Evolutionary conservation across 257 asterid species (phyloP).

Genomic region (Solanum chmielewskii): DNA sequence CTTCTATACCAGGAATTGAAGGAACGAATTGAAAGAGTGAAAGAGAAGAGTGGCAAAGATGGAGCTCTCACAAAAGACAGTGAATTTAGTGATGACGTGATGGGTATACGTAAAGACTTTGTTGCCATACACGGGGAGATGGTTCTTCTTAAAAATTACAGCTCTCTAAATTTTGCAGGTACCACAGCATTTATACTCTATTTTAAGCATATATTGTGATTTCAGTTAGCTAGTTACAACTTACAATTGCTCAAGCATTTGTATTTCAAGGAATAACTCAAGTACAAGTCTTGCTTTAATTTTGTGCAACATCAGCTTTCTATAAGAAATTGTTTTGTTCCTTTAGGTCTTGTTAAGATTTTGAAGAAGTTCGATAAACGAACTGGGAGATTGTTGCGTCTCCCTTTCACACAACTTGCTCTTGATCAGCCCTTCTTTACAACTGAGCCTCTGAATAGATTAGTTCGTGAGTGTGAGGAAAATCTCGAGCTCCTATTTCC

Average conservation of each 20-base stretch:
- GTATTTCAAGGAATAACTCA: background rate
- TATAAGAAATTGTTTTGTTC: background rate
- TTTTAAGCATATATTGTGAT: background rate
- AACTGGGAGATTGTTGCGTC: slow-evolving; percentile 60
- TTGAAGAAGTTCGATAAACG: slow-evolving; percentile 90
- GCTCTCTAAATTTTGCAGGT: slow-evolving; percentile 96
- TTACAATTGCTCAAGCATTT: background rate
- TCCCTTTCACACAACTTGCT: slow-evolving; percentile 70
- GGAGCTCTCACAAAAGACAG: slow-evolving; percentile 29
- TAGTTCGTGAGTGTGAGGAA: slow-evolving; percentile 76
- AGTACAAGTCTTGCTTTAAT: background rate
- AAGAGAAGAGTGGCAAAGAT: slow-evolving; percentile 26
- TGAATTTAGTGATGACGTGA: slow-evolving; percentile 60
- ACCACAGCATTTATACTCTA: background rate
- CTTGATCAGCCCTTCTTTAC: slow-evolving; percentile 79
- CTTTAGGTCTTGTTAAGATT: slow-evolving; percentile 70
- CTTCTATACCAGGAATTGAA: slow-evolving; percentile 45
- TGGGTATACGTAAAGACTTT: slow-evolving; percentile 62
- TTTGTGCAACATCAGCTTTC: background rate
- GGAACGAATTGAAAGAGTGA: slow-evolving; percentile 55
- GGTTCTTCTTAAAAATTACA: slow-evolving; percentile 83
- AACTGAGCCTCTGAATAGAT: slow-evolving; percentile 61
- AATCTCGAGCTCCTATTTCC: slow-evolving; percentile 74
- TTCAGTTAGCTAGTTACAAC: background rate
- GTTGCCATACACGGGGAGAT: slow-evolving; percentile 90